These are phyloP conservation scores for Blumeriella jaapii DNA, from an alignment of 2,329 filamentous ascomycete genomes.

Conservation along the genomic window DNA sequence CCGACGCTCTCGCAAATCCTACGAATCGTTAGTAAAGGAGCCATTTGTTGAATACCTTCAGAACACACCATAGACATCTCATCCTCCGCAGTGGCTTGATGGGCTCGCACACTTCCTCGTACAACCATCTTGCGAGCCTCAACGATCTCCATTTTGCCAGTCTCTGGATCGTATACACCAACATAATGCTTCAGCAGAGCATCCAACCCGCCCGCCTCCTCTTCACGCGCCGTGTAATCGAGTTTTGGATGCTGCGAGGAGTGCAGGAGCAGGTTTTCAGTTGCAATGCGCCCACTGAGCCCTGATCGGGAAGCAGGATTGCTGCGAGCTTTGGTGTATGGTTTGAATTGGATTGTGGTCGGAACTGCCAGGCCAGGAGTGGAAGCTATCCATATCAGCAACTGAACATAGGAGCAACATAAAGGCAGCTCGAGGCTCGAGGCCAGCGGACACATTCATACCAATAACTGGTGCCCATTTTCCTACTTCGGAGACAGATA, in stretches of 20 bases:
- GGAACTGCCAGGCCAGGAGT: conserved; percentile 27
- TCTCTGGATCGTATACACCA: conserved; percentile 50
- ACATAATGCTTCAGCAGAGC: conserved; percentile 49
- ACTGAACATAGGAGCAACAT: not conserved
- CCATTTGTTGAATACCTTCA: not conserved
- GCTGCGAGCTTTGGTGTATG: conserved; percentile 24
- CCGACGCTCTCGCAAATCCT: conserved; percentile 50
- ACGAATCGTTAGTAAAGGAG: conserved; percentile 10
- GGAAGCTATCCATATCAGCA: conserved; percentile 21
- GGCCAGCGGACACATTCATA: too few relatives aligned
- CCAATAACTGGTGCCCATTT: conserved; percentile 43
- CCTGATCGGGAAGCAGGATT: conserved; percentile 17
- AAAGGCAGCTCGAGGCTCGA: not conserved
- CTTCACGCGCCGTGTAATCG: conserved; percentile 48
- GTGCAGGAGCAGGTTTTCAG: conserved; percentile 43
- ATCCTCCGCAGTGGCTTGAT: conserved; percentile 39
- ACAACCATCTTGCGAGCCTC: conserved; percentile 55
- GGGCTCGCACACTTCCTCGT: conserved; percentile 43
- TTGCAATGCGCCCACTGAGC: conserved; percentile 20
- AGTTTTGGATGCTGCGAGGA: conserved; percentile 44
- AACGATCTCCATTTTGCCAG: conserved; percentile 47
- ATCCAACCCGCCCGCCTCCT: conserved; percentile 31
- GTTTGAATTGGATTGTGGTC: conserved; percentile 22
- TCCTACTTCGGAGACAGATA: conserved; percentile 36
- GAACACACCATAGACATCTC: conserved; percentile 27